Evolutionary conservation across 129 eudicot genomes (phyloP).

Genomic region (Gnaphalium uliginosum): DNA sequence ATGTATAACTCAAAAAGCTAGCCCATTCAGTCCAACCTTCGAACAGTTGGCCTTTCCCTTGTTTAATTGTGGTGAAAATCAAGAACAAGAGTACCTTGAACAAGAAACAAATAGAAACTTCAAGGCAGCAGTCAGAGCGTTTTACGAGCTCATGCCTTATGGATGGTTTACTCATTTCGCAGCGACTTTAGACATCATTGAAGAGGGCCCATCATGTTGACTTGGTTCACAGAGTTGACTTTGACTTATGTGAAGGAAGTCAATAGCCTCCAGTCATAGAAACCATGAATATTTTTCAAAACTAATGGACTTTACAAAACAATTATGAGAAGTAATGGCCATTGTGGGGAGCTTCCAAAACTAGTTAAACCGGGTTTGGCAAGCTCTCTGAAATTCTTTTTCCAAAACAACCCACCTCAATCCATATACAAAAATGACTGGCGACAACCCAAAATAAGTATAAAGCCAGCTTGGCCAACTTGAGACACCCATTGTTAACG

Average conservation of each 20-base stretch:
- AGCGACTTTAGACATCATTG: slow-evolving; percentile 27
- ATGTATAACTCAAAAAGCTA: slow-evolving; percentile 32
- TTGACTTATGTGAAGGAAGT: slow-evolving; percentile 43
- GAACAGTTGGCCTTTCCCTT: slow-evolving; percentile 41
- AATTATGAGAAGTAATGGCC: no score
- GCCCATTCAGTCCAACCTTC: slow-evolving; percentile 36
- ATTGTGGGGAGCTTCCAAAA: no score
- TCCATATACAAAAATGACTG: no score
- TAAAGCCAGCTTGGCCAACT: no score
- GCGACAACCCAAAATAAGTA: no score
- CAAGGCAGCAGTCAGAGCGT: slow-evolving; percentile 27
- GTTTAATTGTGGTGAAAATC: slow-evolving; percentile 32
- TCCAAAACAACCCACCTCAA: no score
- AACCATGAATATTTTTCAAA: slow-evolving; percentile 12
- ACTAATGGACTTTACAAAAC: no score
- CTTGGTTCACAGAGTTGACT: slow-evolving; percentile 34
- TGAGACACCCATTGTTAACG: no score
- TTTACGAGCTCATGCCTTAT: slow-evolving; percentile 35
- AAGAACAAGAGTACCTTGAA: slow-evolving; percentile 30
- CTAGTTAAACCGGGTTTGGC: no score
- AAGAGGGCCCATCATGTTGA: background rate
- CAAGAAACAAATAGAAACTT: slow-evolving; percentile 36
- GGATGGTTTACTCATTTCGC: slow-evolving; percentile 45
- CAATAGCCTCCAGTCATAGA: slow-evolving; percentile 46
- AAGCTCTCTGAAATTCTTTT: no score